Percentiles rank a stretch among this genome's conserved stretches.
These are phyloP conservation scores for Corymbia citriodora DNA, from an alignment of 441 rosid species.

Conservation along the genomic window DNA sequence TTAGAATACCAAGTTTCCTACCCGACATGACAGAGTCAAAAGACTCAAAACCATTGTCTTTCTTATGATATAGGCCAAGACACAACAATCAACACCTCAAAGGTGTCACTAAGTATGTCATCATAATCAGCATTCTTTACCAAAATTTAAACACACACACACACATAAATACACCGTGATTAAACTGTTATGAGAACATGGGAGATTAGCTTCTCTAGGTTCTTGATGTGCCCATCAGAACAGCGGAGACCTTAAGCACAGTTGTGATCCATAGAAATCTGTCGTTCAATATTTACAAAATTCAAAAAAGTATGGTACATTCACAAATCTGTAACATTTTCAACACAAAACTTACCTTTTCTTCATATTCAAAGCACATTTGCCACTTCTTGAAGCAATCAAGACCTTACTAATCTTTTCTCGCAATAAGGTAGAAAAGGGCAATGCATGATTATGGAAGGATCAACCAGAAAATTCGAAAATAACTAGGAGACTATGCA, in stretches of 20 bases:
- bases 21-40: not conserved
- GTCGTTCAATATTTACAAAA: not conserved
- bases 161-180: not conserved
- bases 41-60: not conserved
- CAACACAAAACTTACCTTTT: not conserved
- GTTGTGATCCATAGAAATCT: not conserved
- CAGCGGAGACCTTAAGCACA: not conserved
- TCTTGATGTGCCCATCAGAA: not conserved
- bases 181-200: not conserved
- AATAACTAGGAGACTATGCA: not conserved
- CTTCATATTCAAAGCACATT: not conserved
- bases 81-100: not conserved
- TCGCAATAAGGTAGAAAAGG: not conserved
- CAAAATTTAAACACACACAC: too few relatives aligned
- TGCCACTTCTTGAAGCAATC: not conserved
- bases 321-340: not conserved
- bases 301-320: not conserved
- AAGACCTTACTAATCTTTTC: not conserved
- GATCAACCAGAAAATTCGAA: not conserved
- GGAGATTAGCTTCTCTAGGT: not conserved
- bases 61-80: not conserved
- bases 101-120: not conserved
- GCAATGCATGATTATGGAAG: not conserved
- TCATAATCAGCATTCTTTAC: too few relatives aligned
- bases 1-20: not conserved